Evolutionary conservation across 2,329 filamentous ascomycete genomes (phyloP), one percentile per base, ranked within the genome.

Genomic region (Cordyceps fumosorosea): DNA sequence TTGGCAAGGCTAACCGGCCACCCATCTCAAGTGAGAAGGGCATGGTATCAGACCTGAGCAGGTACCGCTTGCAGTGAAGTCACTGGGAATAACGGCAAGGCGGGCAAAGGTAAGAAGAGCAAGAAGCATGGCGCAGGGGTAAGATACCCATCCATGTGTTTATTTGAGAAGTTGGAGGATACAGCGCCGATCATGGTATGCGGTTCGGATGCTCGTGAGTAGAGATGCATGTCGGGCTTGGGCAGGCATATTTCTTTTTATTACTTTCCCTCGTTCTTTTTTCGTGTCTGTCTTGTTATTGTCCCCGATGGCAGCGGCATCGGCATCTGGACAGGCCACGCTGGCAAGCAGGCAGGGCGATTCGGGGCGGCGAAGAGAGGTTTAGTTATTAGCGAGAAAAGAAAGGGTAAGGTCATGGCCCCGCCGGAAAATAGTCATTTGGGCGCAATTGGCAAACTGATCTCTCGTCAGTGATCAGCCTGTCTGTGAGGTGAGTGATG

Each of bases 21-120:
- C 50, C 58, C 58, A 60, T 60, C 29, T 60, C 50, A 45, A 60
- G 57, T 53, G 34, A 54, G 26, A 37, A 20, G 50, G 24, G 45
- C 48, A 60, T 37, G 58, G 50, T 54, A 54, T 60, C 58, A 60
- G 57, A 53, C 48, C 16, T 37, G 48, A 37, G 12, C n/a, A 45
- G 47, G 40, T 60, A 54, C 50, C 20, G 42, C 37, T 54, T 44
- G 58, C 50, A 37, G 37, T 24, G 20, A 60, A 51, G n/a, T 37
- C 51, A 32, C 18, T 60, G 34, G 48, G 29, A 53, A 44, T 60
- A 24, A 52, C 10, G 16, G 44, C n/a, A 52, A 40, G 7, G 22
- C 47, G n/a, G 24, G 47, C n/a, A 50, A 60, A 40, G 7, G 8
- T 22, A 42, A 29, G 32, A 42, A 29, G 22, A 59, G 34, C 34